Conservation (phyloP, 345 rosid species). For the Rhizophora apiculata region DNA sequence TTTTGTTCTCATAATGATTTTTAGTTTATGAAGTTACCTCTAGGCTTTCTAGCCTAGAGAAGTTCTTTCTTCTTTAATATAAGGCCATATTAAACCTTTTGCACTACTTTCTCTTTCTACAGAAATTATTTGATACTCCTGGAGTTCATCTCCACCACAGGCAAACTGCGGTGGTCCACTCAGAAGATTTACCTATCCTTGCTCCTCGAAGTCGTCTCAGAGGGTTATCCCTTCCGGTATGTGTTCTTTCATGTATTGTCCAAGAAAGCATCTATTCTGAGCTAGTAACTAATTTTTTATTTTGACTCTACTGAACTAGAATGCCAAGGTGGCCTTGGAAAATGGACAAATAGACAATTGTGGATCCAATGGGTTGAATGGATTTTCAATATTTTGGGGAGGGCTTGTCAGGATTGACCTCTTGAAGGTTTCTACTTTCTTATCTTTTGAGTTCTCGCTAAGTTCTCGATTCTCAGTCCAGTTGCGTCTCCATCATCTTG, state of each 20-base stretch:
- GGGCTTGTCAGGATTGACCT: conserved; percentile 85
- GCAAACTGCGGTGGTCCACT: conserved; percentile 92
- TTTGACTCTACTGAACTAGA: conserved; percentile 17
- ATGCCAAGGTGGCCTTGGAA: conserved; percentile 33
- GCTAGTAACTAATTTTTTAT: conserved; percentile 9
- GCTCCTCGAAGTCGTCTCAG: conserved; percentile 89
- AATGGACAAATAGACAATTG: conserved; percentile 24
- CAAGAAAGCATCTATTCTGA: background rate
- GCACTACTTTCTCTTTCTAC: conserved; percentile 8
- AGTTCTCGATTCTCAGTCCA: conserved; percentile 10
- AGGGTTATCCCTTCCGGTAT: conserved; percentile 70
- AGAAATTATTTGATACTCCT: conserved; percentile 89
- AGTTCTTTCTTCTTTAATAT: background rate
- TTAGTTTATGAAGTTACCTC: background rate
- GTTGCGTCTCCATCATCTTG: conserved; percentile 9
- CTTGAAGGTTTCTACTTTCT: conserved; percentile 51
- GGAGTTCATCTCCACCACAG: conserved; percentile 97
- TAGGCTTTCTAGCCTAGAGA: background rate
- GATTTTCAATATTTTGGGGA: conserved; percentile 90
- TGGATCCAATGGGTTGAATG: conserved; percentile 54
- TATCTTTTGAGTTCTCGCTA: conserved; percentile 14
- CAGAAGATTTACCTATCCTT: conserved; percentile 85
- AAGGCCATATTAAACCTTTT: background rate
- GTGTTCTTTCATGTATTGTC: conserved; percentile 21
- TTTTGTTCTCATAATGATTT: background rate